Evolutionary conservation across 2,329 filamentous ascomycete genomes (phyloP).

Genomic region (Ophiostoma ips): DNA sequence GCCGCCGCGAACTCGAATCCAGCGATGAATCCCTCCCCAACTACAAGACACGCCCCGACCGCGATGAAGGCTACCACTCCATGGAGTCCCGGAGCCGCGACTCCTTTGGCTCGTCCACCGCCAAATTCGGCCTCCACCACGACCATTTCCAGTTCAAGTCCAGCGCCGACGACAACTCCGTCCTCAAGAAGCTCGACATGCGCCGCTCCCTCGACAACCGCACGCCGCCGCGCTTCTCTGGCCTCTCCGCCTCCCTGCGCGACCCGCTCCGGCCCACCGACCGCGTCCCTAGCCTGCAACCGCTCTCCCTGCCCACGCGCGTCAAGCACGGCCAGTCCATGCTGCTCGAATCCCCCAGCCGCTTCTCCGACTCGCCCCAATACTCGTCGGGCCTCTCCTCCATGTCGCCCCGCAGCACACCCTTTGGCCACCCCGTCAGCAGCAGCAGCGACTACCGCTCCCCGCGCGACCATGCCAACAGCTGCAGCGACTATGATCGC

Average conservation of each 20-base stretch:
- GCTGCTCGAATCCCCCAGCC: constrained; percentile 30
- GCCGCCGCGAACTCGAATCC: constrained; percentile 11
- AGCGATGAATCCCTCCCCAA: constrained; percentile 12
- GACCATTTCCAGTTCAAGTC: constrained; percentile 34
- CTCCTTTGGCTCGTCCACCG: constrained; percentile 13
- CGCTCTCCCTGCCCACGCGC: constrained; percentile 31
- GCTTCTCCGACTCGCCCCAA: constrained; percentile 31
- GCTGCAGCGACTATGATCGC: constrained; percentile 31
- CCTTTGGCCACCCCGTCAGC: constrained; percentile 27
- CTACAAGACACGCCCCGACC: constrained; percentile 14
- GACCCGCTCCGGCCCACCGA: constrained; percentile 1
- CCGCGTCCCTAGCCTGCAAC: constrained; percentile 26
- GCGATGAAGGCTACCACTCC: constrained; percentile 15
- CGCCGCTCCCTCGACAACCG: constrained; percentile 30
- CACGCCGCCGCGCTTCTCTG: constrained; percentile 28
- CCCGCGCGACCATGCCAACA: constrained; percentile 22
- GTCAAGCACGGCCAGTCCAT: constrained; percentile 23
- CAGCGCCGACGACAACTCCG: constrained; percentile 31
- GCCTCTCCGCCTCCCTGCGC: constrained; percentile 22
- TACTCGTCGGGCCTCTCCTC: constrained; percentile 30
- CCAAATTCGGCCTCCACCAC: constrained; percentile 36
- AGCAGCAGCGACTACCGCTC: constrained; percentile 28
- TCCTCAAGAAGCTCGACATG: constrained; percentile 43
- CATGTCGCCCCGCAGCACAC: constrained; percentile 28
- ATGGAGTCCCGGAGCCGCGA: constrained; percentile 11